Base-by-base conservation (phyloP, 768 basidiomycete genomes). In the Suillus sp. region DNA sequence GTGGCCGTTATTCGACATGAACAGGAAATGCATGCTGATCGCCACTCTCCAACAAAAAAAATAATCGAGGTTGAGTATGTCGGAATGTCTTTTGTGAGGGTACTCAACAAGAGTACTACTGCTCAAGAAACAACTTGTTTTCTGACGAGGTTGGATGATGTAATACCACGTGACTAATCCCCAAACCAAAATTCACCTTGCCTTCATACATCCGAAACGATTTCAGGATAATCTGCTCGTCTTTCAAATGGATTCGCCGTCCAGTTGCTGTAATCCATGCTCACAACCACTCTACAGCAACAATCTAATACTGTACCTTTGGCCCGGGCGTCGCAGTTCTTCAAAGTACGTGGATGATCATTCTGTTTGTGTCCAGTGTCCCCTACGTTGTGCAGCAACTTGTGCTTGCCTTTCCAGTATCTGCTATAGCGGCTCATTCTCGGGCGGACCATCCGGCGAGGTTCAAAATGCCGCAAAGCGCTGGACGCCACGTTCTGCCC, bases 371-470 rank as follows among this genome's bases (percentile, higher is more conserved):
- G 32, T 32, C 32, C 11, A 35, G 32, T 56, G 55, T 56, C 37
- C 10, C 38, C 4, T 38, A 18, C 25, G 16, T 25, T 16, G 8
- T n/a, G n/a, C n/a, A n/a, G n/a, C n/a, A n/a, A n/a, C n/a, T n/a
- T n/a, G n/a, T 22, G 18, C 10, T n/a, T 13, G 9, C 20, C 30
- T 30, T 30, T 51, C 9, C 30, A 51, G 50, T 20, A 30, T 51
- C 16, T 3, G 50, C 27, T 51, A 20, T 20, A 32, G 8, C 25
- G 9, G 9, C 18, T 20, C 25, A 25, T 14, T 1, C 37, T 38
- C 55, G 55, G 55, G 30, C 56, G 56, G 56, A 57, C 27, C 56
- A 57, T 57, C 56, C 38, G 56, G 56, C 6, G 11, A 40, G 11
- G 18, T 30, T 40, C 37, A 20, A 13, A 40, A 57, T 27, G 6